These are phyloP conservation scores for Furculomyces boomerangus DNA, from an alignment of 371 early-diverging fungal genomes.

Conservation along the genomic window DNA sequence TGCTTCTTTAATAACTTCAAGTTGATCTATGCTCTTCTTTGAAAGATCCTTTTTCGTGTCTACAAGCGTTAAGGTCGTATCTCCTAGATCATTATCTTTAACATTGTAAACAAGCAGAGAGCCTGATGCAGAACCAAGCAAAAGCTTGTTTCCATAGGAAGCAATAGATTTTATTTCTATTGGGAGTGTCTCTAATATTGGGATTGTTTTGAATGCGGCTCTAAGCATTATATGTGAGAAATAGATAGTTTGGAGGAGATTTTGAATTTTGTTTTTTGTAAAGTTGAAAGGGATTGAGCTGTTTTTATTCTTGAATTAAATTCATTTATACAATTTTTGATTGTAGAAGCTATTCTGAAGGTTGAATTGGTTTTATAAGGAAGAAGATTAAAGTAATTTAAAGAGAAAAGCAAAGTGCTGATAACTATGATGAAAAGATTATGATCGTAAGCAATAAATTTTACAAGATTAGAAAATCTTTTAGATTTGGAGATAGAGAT, in stretches of 20 bases:
- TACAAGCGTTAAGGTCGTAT: slow-evolving; percentile 19
- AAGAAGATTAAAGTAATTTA: neutral
- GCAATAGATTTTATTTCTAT: slow-evolving; percentile 18
- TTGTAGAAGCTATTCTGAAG: neutral
- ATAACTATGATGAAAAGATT: too few species aligned
- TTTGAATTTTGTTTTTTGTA: neutral
- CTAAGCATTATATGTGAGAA: neutral
- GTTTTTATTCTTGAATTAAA: too few species aligned
- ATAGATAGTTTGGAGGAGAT: neutral
- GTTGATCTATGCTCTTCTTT: slow-evolving; percentile 48
- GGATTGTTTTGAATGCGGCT: slow-evolving; percentile 8
- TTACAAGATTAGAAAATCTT: too few species aligned
- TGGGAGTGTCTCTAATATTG: slow-evolving; percentile 22
- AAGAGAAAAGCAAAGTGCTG: neutral
- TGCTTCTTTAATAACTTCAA: slow-evolving; percentile 59
- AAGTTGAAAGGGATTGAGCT: too few species aligned
- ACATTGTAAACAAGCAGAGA: slow-evolving; percentile 49
- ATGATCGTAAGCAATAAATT: too few species aligned
- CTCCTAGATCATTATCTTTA: slow-evolving; percentile 23
- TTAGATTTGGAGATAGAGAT: too few species aligned
- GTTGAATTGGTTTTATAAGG: neutral
- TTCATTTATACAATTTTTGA: too few species aligned
- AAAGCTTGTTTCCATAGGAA: slow-evolving; percentile 41
- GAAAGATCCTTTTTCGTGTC: slow-evolving; percentile 53
- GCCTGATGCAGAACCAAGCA: slow-evolving; percentile 51